These are phyloP conservation scores for Malus hybrid DNA, from an alignment of 331 rosid species.

Conservation along the genomic window DNA sequence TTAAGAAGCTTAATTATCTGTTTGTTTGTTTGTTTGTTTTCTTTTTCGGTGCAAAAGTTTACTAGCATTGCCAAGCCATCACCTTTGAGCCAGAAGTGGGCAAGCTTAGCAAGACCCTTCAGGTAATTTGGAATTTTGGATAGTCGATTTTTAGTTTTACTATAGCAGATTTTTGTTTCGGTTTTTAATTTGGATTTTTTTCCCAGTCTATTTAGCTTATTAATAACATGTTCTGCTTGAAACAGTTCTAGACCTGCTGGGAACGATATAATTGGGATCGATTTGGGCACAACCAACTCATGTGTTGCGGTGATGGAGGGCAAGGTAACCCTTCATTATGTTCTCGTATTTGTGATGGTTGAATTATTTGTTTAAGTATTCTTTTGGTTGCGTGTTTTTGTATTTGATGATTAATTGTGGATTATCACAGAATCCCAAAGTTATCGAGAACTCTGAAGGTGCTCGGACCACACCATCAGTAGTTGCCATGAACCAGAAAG, in stretches of 20 bases:
- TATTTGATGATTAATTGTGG: slow-evolving; percentile 2
- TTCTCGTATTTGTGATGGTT: neutral
- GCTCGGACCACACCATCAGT: slow-evolving; percentile 93
- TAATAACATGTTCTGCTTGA: neutral
- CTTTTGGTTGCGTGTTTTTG: neutral
- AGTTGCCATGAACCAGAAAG: slow-evolving; percentile 86
- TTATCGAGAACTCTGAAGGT: slow-evolving; percentile 89
- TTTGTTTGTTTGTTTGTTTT: neutral
- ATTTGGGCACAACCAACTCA: slow-evolving; percentile 93
- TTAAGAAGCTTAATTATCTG: neutral
- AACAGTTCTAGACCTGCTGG: slow-evolving; percentile 82
- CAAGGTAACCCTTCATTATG: slow-evolving; percentile 22
- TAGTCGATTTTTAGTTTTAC: too few relatives aligned
- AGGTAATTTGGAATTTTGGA: slow-evolving; percentile 33
- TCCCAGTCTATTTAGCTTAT: neutral
- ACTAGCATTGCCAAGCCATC: slow-evolving; percentile 46
- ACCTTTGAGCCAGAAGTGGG: slow-evolving; percentile 44
- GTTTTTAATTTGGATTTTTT: neutral
- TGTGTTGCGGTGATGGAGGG: slow-evolving; percentile 96
- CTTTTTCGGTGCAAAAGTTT: slow-evolving; percentile 36
- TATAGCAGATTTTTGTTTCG: neutral
- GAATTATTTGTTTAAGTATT: neutral
- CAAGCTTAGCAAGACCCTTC: slow-evolving; percentile 70
- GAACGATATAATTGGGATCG: slow-evolving; percentile 80
- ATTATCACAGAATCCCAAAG: slow-evolving; percentile 66